Conservation (phyloP, 139 green algal species). For the Chlorella sp. region DNA sequence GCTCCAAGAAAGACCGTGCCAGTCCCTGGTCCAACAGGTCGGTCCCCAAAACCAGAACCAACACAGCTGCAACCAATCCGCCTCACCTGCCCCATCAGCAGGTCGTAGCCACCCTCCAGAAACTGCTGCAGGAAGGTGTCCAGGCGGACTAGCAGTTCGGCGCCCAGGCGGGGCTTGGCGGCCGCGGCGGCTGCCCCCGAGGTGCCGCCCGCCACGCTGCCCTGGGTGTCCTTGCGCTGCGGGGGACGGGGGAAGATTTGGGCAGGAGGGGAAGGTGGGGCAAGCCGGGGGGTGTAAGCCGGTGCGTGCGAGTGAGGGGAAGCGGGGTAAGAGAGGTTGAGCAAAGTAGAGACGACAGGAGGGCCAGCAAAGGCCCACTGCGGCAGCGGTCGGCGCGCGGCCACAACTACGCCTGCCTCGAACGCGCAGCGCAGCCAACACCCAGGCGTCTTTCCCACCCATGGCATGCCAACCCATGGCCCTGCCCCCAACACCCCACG, state of each 20-base stretch:
- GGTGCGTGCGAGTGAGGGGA: no score
- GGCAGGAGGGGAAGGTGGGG: neutral
- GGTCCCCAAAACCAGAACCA: neutral
- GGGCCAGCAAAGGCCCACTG: neutral
- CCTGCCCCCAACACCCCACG: no score
- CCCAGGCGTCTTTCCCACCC: no score
- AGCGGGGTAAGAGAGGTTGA: no score
- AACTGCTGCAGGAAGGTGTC: constrained; percentile 59
- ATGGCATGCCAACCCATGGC: no score
- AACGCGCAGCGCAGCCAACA: no score
- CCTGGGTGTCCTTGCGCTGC: neutral
- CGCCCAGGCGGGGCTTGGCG: neutral
- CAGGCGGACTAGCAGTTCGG: constrained; percentile 23
- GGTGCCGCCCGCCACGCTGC: neutral
- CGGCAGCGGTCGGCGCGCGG: no score
- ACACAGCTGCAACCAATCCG: neutral
- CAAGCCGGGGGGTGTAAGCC: neutral
- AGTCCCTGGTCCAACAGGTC: neutral
- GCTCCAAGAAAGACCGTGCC: neutral
- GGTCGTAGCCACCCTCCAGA: constrained; percentile 64
- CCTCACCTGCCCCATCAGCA: constrained; percentile 58
- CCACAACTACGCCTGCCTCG: no score
- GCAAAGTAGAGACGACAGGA: neutral
- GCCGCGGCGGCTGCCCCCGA: neutral
- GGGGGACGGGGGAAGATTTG: no score